Conservation (phyloP, 2,329 filamentous ascomycete species). For the Laburnicola sp. region DNA sequence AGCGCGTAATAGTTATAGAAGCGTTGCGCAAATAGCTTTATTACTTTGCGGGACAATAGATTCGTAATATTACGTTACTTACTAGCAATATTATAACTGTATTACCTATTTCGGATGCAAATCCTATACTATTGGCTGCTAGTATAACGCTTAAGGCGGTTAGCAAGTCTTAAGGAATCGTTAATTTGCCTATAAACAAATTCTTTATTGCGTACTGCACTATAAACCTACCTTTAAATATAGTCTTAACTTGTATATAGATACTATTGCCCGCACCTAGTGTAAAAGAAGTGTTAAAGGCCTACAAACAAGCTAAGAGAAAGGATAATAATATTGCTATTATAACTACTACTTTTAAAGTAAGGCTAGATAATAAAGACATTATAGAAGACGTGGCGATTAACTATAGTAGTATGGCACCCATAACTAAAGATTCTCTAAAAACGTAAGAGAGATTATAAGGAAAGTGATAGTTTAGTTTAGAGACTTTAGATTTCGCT, state of each 20-base stretch:
- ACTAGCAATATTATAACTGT: constrained; percentile 92
- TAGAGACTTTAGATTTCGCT: constrained; percentile 78
- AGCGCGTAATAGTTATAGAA: constrained; percentile 46
- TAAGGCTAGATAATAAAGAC: constrained; percentile 69
- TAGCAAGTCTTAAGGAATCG: constrained; percentile 62
- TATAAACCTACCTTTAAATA: constrained; percentile 76
- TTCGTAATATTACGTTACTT: constrained; percentile 90
- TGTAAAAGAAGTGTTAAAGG: constrained; percentile 76
- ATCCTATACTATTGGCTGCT: constrained; percentile 85
- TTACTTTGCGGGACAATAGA: constrained; percentile 92
- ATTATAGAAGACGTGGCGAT: constrained; percentile 73
- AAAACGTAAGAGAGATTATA: constrained; percentile 70
- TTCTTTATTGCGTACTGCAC: constrained; percentile 90
- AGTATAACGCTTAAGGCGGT: constrained; percentile 78
- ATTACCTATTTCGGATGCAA: constrained; percentile 56
- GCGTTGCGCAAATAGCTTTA: constrained; percentile 89
- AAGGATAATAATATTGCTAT: constrained; percentile 98
- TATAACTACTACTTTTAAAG: constrained; percentile 80
- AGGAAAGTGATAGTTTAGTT: constrained; percentile 76
- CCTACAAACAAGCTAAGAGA: constrained; percentile 93
- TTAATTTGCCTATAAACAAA: constrained; percentile 70
- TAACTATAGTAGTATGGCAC: constrained; percentile 92
- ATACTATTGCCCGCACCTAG: constrained; percentile 69
- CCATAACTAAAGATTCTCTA: constrained; percentile 80
- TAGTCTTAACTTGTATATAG: constrained; percentile 77